A percentile compares a stretch with the other conserved stretches of the same genome.
These are phyloP conservation scores for Stagonosporopsis vannaccii DNA, from an alignment of 2,329 filamentous ascomycete genomes.

Conservation along the genomic window DNA sequence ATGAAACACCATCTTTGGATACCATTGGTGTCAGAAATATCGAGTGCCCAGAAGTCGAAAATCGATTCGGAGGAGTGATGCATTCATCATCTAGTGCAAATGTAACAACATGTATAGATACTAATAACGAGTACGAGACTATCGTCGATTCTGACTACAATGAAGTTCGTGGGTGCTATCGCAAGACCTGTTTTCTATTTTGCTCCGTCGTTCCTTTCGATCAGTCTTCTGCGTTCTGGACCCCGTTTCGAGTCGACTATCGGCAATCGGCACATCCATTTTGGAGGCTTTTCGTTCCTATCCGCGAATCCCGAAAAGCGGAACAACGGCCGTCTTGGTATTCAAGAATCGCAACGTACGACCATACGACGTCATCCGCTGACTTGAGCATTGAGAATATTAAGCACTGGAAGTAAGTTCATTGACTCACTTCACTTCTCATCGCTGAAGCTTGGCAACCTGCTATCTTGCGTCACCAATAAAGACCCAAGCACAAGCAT, in stretches of 20 bases:
- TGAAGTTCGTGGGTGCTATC: background rate
- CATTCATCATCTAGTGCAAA: background rate
- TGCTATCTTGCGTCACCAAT: background rate
- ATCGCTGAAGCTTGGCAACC: background rate
- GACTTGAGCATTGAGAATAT: background rate
- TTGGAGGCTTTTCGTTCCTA: background rate
- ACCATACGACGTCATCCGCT: slow-evolving; percentile 21
- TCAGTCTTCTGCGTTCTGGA: background rate
- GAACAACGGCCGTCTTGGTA: slow-evolving; percentile 1
- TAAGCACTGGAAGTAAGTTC: background rate
- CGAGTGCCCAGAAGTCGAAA: background rate
- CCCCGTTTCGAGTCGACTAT: background rate
- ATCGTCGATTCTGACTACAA: background rate
- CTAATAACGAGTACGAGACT: background rate
- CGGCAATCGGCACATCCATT: slow-evolving; percentile 9
- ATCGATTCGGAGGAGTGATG: background rate
- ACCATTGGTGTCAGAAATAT: slow-evolving; percentile 16
- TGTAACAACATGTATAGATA: background rate
- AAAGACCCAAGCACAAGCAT: background rate
- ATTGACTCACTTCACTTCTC: background rate
- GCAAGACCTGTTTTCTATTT: background rate
- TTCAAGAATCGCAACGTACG: slow-evolving; percentile 9
- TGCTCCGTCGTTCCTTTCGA: background rate
- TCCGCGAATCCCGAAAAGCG: slow-evolving; percentile 1
- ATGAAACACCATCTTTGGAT: slow-evolving; percentile 24